Base-by-base conservation (phyloP, 2,329 filamentous ascomycete genomes). In the Exophiala bonariae region DNA sequence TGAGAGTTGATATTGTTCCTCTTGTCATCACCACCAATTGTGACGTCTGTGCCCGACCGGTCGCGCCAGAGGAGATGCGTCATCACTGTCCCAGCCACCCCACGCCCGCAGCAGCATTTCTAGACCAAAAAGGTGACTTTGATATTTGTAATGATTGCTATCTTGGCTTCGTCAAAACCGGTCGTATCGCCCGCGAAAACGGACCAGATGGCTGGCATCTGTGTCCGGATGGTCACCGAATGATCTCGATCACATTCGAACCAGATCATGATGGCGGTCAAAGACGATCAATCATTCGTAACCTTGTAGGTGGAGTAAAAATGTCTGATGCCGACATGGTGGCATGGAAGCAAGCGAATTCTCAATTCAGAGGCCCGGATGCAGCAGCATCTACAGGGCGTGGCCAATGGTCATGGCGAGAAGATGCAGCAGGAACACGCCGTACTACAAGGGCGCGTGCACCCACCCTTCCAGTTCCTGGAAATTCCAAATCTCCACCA, bases 141-240 rank as follows among this genome's bases (percentile, higher is more conserved):
- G 89, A 96, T 58, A 80, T 96, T 38, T 96, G 91, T 69, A 76
- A 76, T 14, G 73, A 77, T 3, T 96, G 91, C 73, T 96, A 96
- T 66, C 71, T 78, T 40, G 79, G 78, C 37, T 75, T 91, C 6
- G 78, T 87, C 2, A 68, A 74, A 2, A 77, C 77, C 0, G 78
- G 80, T 7, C 81, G 81, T 36, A 83, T 96, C 52, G 83, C 81
- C 45, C 71, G 74, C 14, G 86, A 91, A 51, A 90, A 96, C 56
- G 90, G 91, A 0, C 76, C 82, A 3, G 77, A 76, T 9, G 91
- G 91, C 3, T 96, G 92, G 92, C 79, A 90, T 9, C 79, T 90
- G 39, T 97, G 92, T 63, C 76, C 84, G 1, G 76, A 78, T 33
- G 86, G 87, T 4, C 92, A 97, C 62, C 81, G 91, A 23, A 96